Percentiles rank a stretch among this genome's conserved stretches.
Evolutionary conservation across 2,329 filamentous ascomycete species (phyloP).

Genomic region (Sporothrix brunneoviolacea): DNA sequence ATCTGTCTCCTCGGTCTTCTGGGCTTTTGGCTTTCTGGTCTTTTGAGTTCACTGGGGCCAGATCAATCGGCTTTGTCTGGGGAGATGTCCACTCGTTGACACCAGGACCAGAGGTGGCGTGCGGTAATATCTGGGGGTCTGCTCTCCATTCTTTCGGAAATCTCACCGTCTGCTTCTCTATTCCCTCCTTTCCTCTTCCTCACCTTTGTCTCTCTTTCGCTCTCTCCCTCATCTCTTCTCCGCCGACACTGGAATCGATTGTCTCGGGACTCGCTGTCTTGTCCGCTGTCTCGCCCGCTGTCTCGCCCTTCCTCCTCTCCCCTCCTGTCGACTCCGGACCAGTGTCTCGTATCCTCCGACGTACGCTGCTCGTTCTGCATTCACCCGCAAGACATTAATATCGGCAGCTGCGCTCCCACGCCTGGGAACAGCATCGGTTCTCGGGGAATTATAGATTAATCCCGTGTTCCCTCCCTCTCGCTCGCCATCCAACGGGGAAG

Average conservation of each 20-base stretch:
- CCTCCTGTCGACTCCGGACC: too few relatives aligned
- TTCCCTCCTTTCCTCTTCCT: background rate
- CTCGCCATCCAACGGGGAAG: too few relatives aligned
- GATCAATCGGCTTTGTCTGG: slow-evolving; percentile 5
- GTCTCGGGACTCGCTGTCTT: background rate
- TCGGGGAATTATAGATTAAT: slow-evolving; percentile 1
- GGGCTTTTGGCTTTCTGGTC: too few relatives aligned
- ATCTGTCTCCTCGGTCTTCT: too few relatives aligned
- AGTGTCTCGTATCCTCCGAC: too few relatives aligned
- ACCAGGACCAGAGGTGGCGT: too few relatives aligned
- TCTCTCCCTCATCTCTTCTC: background rate
- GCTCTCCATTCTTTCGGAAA: background rate
- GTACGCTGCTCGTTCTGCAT: too few relatives aligned
- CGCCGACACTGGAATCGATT: background rate
- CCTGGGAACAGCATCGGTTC: background rate
- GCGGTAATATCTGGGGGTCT: background rate
- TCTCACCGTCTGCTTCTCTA: background rate
- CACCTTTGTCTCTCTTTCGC: background rate
- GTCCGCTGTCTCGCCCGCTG: background rate
- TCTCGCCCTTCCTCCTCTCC: background rate
- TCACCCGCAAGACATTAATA: slow-evolving; percentile 2
- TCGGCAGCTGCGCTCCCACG: background rate
- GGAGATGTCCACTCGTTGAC: background rate
- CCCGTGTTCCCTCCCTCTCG: background rate
- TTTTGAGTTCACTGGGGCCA: too few relatives aligned